Evolutionary conservation across 352 stramenopile species (phyloP).

Genomic region (Pythium plurisporium): DNA sequence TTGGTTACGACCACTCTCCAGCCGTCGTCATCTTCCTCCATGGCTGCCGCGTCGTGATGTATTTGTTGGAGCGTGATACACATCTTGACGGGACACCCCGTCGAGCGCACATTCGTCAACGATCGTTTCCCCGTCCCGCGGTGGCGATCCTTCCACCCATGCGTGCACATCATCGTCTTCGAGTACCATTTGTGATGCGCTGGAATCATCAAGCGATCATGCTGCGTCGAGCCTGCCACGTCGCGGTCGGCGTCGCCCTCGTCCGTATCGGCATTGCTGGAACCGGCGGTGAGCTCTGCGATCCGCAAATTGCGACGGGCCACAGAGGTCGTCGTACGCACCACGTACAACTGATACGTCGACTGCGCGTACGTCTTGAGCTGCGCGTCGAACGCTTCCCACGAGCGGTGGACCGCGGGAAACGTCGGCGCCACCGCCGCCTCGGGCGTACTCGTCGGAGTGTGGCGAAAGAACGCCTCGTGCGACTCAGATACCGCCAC

Average conservation of each 20-base stretch:
- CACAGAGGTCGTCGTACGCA: slow-evolving; percentile 74
- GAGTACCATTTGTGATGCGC: slow-evolving; percentile 71
- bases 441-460: background rate
- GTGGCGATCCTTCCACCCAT: slow-evolving; percentile 72
- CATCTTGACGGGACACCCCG: slow-evolving; percentile 71
- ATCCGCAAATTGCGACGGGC: slow-evolving; percentile 69
- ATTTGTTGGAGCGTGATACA: slow-evolving; percentile 66
- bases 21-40: slow-evolving; percentile 27
- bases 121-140: slow-evolving; percentile 64
- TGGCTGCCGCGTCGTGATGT: slow-evolving; percentile 8
- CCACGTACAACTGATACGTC: slow-evolving; percentile 73
- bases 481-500: background rate
- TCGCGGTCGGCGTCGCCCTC: slow-evolving; percentile 1
- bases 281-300: slow-evolving; percentile 26
- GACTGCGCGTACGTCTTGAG: slow-evolving; percentile 54
- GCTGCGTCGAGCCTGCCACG: background rate
- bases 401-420: slow-evolving; percentile 46
- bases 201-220: slow-evolving; percentile 36
- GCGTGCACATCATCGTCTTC: slow-evolving; percentile 78
- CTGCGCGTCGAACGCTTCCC: slow-evolving; percentile 56
- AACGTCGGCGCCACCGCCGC: slow-evolving; percentile 43
- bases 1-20: slow-evolving; percentile 79
- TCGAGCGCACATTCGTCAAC: slow-evolving; percentile 54
- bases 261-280: background rate
- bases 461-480: background rate